A percentile compares a stretch with the other conserved stretches of the same genome.
Evolutionary conservation across 2,329 filamentous ascomycete genomes (phyloP).

Genomic region (Xylariaceae sp.): DNA sequence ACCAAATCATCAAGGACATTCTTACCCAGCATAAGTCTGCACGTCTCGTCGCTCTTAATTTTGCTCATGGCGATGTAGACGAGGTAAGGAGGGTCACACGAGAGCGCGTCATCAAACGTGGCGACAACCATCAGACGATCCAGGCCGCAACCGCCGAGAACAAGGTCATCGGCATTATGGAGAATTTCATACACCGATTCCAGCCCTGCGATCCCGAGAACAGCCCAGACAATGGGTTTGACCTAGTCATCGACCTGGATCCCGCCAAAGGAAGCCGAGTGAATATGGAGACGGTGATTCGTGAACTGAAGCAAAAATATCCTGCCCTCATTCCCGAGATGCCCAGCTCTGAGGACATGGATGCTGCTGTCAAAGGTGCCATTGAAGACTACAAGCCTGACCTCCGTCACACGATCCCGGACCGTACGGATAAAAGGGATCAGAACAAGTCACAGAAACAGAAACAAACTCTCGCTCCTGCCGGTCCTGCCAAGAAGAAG

Average conservation of each 20-base stretch:
- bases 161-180: conserved; percentile 89
- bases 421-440: conserved; percentile 46
- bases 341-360: conserved; percentile 71
- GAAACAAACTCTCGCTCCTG: conserved; percentile 32
- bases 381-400: conserved; percentile 75
- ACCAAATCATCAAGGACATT: conserved; percentile 82
- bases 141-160: conserved; percentile 71
- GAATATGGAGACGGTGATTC: conserved; percentile 80
- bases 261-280: conserved; percentile 72
- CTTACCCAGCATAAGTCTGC: conserved; percentile 59
- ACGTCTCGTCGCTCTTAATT: conserved; percentile 82
- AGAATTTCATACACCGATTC: conserved; percentile 85
- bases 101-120: conserved; percentile 75
- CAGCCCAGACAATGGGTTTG: conserved; percentile 78
- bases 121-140: conserved; percentile 98
- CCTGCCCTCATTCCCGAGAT: conserved; percentile 71
- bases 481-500: conserved; percentile 40
- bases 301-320: conserved; percentile 69
- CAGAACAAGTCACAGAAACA: conserved; percentile 42
- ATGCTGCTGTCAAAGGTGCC: conserved; percentile 73
- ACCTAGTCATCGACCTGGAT: conserved; percentile 81
- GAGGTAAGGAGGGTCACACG: conserved; percentile 73
- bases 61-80: conserved; percentile 75
- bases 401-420: conserved; percentile 71
- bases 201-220: conserved; percentile 67